Percentiles rank a stretch among this genome's conserved stretches.
These are phyloP conservation scores for Saxophila tyrrhenica DNA, from an alignment of 495 filamentous ascomycete genomes.

Conservation along the genomic window DNA sequence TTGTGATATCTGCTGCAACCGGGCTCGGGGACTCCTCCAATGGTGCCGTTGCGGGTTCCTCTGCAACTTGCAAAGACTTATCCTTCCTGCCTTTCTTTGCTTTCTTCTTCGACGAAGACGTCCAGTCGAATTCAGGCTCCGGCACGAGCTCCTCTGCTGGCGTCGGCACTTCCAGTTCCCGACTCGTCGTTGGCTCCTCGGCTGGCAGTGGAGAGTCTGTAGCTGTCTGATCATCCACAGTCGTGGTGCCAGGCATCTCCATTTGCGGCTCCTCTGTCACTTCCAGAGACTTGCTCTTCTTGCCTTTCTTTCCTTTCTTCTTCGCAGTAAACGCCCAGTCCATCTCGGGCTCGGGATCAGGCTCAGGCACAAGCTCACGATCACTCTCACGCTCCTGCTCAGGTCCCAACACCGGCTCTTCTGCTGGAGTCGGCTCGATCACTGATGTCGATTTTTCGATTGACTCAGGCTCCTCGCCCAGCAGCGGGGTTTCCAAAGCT, in stretches of 20 bases:
- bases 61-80: no score
- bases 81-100: constrained; percentile 23
- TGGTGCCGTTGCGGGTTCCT: no score
- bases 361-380: neutral
- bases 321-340: constrained; percentile 4
- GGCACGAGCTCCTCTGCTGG: neutral
- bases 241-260: neutral
- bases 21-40: no score
- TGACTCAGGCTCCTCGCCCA: no score
- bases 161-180: neutral
- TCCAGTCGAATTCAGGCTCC: constrained; percentile 3
- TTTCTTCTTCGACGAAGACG: constrained; percentile 8
- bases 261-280: neutral
- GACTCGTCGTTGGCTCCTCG: no score
- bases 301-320: constrained; percentile 22
- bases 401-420: neutral
- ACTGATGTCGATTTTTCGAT: no score
- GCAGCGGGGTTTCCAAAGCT: no score
- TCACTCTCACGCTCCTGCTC: neutral
- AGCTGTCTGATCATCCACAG: no score
- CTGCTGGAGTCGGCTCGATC: neutral
- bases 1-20: no score
- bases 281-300: constrained; percentile 1
- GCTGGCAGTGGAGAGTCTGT: no score
- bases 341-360: neutral